Evolutionary conservation across 129 eudicot genomes (phyloP).

Genomic region (Apium graveolens): DNA sequence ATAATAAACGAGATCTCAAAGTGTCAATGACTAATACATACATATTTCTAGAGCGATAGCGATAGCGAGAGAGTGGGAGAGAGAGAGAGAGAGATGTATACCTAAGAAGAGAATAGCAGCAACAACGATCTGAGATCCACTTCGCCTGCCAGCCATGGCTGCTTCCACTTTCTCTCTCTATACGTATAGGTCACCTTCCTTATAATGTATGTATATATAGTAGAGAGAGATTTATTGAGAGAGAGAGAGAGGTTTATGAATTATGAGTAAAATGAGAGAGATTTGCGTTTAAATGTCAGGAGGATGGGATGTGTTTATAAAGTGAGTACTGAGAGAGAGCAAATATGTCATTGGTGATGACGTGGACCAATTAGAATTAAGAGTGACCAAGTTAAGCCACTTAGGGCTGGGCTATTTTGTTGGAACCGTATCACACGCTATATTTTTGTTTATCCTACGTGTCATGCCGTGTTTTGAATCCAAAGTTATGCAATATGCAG

Average conservation of each 20-base stretch:
- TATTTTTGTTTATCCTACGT: neutral
- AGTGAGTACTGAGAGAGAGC: neutral
- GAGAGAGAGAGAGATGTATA: constrained; percentile 9
- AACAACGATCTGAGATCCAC: constrained; percentile 40
- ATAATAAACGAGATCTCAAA: neutral
- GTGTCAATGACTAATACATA: constrained; percentile 10
- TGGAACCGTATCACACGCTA: constrained; percentile 19
- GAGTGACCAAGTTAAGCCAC: constrained; percentile 23
- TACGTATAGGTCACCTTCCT: neutral
- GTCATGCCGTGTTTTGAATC: neutral
- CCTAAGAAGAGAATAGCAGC: constrained; percentile 46
- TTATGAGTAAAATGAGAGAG: no score
- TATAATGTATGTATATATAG: neutral
- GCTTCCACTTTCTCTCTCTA: constrained; percentile 12
- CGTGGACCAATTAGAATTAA: constrained; percentile 49
- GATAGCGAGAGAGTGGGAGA: no score
- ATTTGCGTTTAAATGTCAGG: constrained; percentile 11
- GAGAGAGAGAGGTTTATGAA: neutral
- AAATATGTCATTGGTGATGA: constrained; percentile 40
- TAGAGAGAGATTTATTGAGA: constrained; percentile 8
- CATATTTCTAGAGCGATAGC: neutral
- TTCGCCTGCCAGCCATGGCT: constrained; percentile 42
- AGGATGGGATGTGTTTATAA: neutral
- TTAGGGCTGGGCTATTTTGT: constrained; percentile 28
- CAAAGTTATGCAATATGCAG: neutral